Conservation (phyloP, 2,329 filamentous ascomycete species). For the Aspergillus eucalypticola region DNA sequence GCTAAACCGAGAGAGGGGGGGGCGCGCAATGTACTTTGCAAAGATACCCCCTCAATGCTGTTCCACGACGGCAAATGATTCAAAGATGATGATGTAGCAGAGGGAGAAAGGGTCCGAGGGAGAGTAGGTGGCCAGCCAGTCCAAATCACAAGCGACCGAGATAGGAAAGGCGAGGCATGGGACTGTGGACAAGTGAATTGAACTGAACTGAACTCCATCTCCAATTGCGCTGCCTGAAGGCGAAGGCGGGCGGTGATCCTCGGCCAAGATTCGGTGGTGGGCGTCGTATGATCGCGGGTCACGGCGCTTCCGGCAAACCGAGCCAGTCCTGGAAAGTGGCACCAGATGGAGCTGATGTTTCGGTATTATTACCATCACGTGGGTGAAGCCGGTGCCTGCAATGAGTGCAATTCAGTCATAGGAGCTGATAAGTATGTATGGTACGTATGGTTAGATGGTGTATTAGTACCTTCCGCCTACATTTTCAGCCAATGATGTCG, state of each 20-base stretch:
- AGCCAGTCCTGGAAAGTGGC: not conserved
- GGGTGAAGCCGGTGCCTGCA: not conserved
- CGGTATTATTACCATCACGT: not conserved
- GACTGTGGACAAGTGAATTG: too few species aligned
- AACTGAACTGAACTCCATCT: not conserved
- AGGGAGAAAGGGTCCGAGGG: not conserved
- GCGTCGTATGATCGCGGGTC: conserved; percentile 37
- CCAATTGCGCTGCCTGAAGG: not conserved
- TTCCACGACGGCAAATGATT: not conserved
- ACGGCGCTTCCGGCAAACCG: conserved; percentile 30
- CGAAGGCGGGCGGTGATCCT: not conserved
- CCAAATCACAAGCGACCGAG: not conserved
- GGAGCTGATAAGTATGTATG: not conserved
- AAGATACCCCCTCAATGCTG: not conserved
- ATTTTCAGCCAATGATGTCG: not conserved
- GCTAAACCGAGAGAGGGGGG: too few species aligned
- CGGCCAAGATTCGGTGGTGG: conserved; percentile 15
- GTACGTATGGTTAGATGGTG: not conserved
- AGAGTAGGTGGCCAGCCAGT: not conserved
- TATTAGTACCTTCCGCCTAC: not conserved
- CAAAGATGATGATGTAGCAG: not conserved
- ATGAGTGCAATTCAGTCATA: not conserved
- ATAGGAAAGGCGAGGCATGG: not conserved
- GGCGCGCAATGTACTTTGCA: not conserved
- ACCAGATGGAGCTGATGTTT: not conserved